A percentile compares a stretch with the other conserved stretches of the same genome.
Evolutionary conservation across 768 basidiomycete species (phyloP).

Genomic region (Tricholoma hemisulphureum): DNA sequence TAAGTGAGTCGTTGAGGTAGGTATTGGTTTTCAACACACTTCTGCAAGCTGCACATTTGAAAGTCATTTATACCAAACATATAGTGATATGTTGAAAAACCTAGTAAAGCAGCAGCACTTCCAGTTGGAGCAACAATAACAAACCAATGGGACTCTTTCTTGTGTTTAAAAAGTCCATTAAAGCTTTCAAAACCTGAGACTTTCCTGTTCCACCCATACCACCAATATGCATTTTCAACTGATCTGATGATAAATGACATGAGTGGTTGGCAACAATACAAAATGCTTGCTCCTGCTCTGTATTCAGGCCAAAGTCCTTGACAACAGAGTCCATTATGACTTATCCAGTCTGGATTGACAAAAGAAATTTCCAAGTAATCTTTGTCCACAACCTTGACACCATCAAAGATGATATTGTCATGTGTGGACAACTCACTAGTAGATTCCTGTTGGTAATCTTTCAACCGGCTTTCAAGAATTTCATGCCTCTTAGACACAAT

Average conservation of each 20-base stretch:
- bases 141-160: conserved; percentile 18
- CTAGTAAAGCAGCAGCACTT: conserved; percentile 26
- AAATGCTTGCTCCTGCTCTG: conserved; percentile 30
- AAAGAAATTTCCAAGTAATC: conserved; percentile 11
- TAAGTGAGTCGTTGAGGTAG: too few relatives aligned
- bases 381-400: conserved; percentile 3
- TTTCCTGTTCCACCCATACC: conserved; percentile 33
- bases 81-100: conserved; percentile 35
- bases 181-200: conserved; percentile 21
- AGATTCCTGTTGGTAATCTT: too few relatives aligned
- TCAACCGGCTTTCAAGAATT: too few relatives aligned
- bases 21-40: too few relatives aligned
- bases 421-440: too few relatives aligned
- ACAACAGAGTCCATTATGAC: too few relatives aligned
- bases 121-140: conserved; percentile 32
- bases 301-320: too few relatives aligned
- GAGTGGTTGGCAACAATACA: conserved; percentile 24
- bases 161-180: conserved; percentile 16
- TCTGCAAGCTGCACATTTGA: neutral
- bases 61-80: conserved; percentile 24
- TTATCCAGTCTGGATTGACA: conserved; percentile 30
- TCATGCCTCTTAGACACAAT: neutral
- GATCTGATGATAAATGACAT: neutral
- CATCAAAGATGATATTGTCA: neutral
- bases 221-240: conserved; percentile 29